A percentile compares a stretch with the other conserved stretches of the same genome.
Conservation (phyloP, 345 rosid species). For the Euphorbia lathyris region DNA sequence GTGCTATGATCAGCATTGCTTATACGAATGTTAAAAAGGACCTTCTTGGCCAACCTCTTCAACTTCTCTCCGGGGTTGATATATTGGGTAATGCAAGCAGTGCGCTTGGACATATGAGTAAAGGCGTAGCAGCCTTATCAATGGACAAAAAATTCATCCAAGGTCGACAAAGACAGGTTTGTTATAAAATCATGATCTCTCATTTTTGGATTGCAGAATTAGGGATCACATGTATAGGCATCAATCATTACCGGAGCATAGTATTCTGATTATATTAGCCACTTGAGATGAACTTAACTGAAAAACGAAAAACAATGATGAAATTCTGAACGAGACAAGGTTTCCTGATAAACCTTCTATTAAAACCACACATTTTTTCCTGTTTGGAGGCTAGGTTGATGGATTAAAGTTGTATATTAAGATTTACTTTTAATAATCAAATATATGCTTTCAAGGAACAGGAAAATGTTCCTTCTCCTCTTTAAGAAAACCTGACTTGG, state of each 20-base stretch:
- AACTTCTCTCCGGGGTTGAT: slow-evolving; percentile 92
- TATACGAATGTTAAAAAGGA: slow-evolving; percentile 77
- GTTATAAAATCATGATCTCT: slow-evolving; percentile 14
- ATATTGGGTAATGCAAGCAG: slow-evolving; percentile 98
- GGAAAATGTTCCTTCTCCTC: neutral
- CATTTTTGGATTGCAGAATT: neutral
- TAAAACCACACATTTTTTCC: neutral
- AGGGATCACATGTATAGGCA: neutral
- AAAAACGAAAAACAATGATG: neutral
- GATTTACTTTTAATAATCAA: neutral
- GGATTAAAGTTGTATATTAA: neutral
- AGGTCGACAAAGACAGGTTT: slow-evolving; percentile 92
- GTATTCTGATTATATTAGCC: neutral
- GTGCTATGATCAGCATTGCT: slow-evolving; percentile 82
- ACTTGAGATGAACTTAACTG: neutral
- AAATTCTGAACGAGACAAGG: neutral
- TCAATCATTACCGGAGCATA: neutral
- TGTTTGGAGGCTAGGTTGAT: neutral
- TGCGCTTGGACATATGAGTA: slow-evolving; percentile 99
- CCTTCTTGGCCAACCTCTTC: slow-evolving; percentile 95
- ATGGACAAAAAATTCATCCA: slow-evolving; percentile 98
- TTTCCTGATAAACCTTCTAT: neutral
- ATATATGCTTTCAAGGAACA: neutral
- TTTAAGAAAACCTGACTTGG: neutral
- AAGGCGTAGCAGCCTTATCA: slow-evolving; percentile 96